phyloP scores from a whole-genome alignment of 345 rosid species.

The Trapa bicornis region DNA sequence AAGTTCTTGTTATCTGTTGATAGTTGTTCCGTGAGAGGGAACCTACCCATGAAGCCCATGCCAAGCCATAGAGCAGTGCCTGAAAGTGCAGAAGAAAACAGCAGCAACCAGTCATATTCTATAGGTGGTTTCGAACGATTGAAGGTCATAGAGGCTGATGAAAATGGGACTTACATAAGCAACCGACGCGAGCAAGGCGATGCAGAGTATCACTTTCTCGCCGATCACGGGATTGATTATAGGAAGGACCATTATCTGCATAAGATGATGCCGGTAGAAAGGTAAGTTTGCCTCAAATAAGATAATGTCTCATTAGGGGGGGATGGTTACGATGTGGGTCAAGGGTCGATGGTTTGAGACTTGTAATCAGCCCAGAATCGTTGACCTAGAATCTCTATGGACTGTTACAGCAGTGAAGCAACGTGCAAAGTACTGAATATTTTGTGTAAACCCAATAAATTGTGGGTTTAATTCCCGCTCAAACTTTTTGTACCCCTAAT shows the following conservation, averaged over 20 bases:
- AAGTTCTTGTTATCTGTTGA: not conserved
- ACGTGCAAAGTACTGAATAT: too few relatives aligned
- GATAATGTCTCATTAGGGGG: too few relatives aligned
- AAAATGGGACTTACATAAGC: conserved; percentile 34
- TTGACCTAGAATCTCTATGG: too few relatives aligned
- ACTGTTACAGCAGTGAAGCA: too few relatives aligned
- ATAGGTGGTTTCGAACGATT: not conserved
- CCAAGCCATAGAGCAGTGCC: conserved; percentile 41
- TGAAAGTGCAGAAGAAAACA: conserved; percentile 10
- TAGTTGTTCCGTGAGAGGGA: not conserved
- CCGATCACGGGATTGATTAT: conserved; percentile 36
- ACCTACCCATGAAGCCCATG: conserved; percentile 49
- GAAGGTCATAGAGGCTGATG: not conserved
- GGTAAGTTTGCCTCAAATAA: not conserved
- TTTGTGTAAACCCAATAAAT: too few relatives aligned
- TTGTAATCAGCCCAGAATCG: too few relatives aligned
- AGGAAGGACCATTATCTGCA: conserved; percentile 41
- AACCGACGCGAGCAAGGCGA: conserved; percentile 38
- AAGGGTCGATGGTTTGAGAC: too few relatives aligned
- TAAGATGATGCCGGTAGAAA: not conserved
- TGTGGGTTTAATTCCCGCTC: too few relatives aligned
- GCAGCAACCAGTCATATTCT: not conserved
- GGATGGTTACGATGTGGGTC: too few relatives aligned
- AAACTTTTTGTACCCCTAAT: too few relatives aligned
- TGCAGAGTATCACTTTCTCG: conserved; percentile 33